A percentile compares a stretch with the other conserved stretches of the same genome.
Conservation (phyloP, 1,284 basidiomycete species). For the Boletellus deceptivus region DNA sequence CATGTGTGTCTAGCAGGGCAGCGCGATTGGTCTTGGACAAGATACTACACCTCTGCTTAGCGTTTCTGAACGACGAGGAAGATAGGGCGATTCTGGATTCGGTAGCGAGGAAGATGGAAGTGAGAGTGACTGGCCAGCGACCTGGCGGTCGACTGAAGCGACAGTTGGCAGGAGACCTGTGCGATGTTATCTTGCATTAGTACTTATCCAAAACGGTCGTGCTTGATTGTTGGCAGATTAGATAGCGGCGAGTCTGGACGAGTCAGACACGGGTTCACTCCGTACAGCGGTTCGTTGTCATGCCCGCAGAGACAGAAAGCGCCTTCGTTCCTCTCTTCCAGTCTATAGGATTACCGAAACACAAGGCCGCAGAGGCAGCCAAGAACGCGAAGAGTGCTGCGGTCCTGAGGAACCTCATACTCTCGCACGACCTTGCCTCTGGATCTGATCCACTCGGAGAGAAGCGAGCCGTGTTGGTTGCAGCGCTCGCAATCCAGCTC, state of each 20-base stretch:
- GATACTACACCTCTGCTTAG: conserved; percentile 43
- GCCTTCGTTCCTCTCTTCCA: conserved; percentile 63
- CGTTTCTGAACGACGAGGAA: conserved; percentile 46
- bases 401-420: conserved; percentile 71
- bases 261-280: not conserved
- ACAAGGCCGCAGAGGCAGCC: conserved; percentile 82
- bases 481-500: conserved; percentile 66
- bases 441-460: conserved; percentile 57
- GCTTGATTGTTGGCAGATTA: conserved; percentile 8
- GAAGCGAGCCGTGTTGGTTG: conserved; percentile 76
- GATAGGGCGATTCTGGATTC: conserved; percentile 31
- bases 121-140: conserved; percentile 41
- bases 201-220: not conserved
- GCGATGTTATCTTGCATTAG: conserved; percentile 49
- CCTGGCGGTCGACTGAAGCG: conserved; percentile 46
- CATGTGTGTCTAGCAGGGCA: conserved; percentile 38
- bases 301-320: conserved; percentile 16
- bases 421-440: conserved; percentile 49
- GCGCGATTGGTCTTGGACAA: conserved; percentile 40
- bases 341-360: conserved; percentile 74
- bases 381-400: conserved; percentile 76
- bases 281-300: not conserved
- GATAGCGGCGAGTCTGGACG: conserved; percentile 9
- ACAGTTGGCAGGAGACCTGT: conserved; percentile 46
- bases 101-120: conserved; percentile 44